Evolutionary conservation across 495 filamentous ascomycete genomes (phyloP).

Genomic region (Penicillium parvum): DNA sequence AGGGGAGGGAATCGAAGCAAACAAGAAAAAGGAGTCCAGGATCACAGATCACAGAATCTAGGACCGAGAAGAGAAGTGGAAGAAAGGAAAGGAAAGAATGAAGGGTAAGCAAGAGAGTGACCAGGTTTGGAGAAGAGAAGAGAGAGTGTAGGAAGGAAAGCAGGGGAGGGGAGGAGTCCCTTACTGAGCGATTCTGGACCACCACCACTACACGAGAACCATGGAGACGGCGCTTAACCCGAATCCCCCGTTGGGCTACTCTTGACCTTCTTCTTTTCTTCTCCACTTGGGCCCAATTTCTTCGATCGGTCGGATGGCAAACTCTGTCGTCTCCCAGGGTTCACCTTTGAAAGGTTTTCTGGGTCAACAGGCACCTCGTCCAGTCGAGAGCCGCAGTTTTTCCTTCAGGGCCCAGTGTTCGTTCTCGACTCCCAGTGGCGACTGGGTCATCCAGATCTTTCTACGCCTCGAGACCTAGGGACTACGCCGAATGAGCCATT

Average conservation of each 20-base stretch:
- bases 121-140: slow-evolving; percentile 8
- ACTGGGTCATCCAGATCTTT: slow-evolving; percentile 12
- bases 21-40: slow-evolving; percentile 35
- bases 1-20: slow-evolving; percentile 10
- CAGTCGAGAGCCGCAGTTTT: slow-evolving; percentile 1
- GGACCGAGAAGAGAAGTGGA: slow-evolving; percentile 32
- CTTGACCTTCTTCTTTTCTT: too few relatives aligned
- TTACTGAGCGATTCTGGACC: slow-evolving; percentile 3
- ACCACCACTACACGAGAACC: neutral
- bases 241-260: too few relatives aligned
- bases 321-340: slow-evolving; percentile 7
- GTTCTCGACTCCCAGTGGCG: slow-evolving; percentile 2
- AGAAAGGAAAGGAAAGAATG: slow-evolving; percentile 23
- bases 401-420: slow-evolving; percentile 2
- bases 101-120: slow-evolving; percentile 14
- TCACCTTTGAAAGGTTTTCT: neutral
- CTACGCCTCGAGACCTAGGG: too few relatives aligned
- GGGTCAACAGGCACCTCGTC: neutral
- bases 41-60: slow-evolving; percentile 39
- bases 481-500: neutral
- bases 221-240: neutral
- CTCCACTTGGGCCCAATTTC: neutral
- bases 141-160: slow-evolving; percentile 12
- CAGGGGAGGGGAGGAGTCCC: slow-evolving; percentile 10
- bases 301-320: neutral